phyloP scores from a whole-genome alignment of 768 basidiomycete genomes.

The Lepiota venenata region DNA sequence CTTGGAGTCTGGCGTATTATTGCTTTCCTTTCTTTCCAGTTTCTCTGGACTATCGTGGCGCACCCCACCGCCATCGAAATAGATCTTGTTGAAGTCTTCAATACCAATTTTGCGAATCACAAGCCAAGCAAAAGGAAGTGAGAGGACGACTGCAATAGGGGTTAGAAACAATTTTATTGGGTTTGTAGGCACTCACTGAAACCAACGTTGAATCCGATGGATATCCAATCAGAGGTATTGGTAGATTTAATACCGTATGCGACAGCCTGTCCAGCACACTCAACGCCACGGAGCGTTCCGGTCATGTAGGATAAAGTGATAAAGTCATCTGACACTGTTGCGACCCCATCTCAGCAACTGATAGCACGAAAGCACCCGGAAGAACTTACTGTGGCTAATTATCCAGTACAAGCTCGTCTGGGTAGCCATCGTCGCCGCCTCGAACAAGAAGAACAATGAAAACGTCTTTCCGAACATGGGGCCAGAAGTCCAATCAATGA shows the following conservation, averaged over 20 bases:
- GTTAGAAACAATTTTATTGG: background rate
- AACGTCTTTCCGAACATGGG: conserved; percentile 26
- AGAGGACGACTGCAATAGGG: conserved; percentile 21
- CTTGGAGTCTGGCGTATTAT: background rate
- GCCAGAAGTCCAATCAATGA: conserved; percentile 29
- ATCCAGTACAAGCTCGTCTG: conserved; percentile 31
- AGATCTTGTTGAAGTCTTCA: conserved; percentile 23
- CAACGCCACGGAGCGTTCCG: conserved; percentile 28
- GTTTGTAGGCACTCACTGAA: conserved; percentile 21
- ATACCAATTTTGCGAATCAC: conserved; percentile 29
- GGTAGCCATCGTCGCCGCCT: conserved; percentile 30
- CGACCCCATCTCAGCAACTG: background rate
- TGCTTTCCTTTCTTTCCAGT: background rate
- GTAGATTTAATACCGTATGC: conserved; percentile 30
- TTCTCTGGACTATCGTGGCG: background rate
- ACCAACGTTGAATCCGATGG: conserved; percentile 29
- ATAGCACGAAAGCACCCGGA: background rate
- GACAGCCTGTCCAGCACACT: conserved; percentile 30
- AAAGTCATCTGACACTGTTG: conserved; percentile 30
- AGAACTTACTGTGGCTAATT: conserved; percentile 25
- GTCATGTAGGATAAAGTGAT: conserved; percentile 31
- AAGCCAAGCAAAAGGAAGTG: conserved; percentile 27
- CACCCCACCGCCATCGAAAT: conserved; percentile 10
- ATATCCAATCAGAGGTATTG: conserved; percentile 29
- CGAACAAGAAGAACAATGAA: conserved; percentile 26